Conservation (phyloP, 176 grass and related monocot species). For the Melocanna baccifera region DNA sequence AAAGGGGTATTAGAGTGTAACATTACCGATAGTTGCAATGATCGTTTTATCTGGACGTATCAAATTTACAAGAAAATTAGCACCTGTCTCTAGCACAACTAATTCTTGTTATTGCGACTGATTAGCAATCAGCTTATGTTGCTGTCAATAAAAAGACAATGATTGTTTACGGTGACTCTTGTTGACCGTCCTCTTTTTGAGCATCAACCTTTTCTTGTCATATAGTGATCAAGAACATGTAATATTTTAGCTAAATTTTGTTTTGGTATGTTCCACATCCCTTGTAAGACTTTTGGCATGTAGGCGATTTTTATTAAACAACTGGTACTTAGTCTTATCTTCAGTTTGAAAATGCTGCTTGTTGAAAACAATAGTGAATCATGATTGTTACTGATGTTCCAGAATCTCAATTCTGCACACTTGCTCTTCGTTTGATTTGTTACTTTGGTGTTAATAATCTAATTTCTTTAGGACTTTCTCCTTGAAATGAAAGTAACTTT, state of each 20-base stretch:
- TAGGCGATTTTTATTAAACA: background rate
- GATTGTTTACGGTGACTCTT: conserved; percentile 24
- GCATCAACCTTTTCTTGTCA: conserved; percentile 1
- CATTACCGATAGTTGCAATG: background rate
- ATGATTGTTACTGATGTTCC: background rate
- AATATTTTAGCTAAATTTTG: conserved; percentile 10
- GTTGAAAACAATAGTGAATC: background rate
- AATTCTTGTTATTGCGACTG: background rate
- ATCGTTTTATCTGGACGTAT: background rate
- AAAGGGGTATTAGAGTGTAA: too few relatives aligned
- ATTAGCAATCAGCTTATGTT: conserved; percentile 18
- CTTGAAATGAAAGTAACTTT: conserved; percentile 16
- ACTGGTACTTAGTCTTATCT: background rate
- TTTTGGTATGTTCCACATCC: background rate
- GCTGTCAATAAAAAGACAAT: conserved; percentile 34
- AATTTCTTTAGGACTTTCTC: background rate
- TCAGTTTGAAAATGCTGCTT: background rate
- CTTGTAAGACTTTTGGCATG: background rate
- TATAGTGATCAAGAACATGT: background rate
- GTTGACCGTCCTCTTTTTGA: conserved; percentile 25
- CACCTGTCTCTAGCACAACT: background rate
- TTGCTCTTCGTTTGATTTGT: background rate
- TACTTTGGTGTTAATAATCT: background rate
- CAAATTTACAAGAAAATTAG: background rate
- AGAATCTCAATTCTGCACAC: background rate